phyloP scores from a whole-genome alignment of 257 asterid genomes.

The Solanum microdontum region DNA sequence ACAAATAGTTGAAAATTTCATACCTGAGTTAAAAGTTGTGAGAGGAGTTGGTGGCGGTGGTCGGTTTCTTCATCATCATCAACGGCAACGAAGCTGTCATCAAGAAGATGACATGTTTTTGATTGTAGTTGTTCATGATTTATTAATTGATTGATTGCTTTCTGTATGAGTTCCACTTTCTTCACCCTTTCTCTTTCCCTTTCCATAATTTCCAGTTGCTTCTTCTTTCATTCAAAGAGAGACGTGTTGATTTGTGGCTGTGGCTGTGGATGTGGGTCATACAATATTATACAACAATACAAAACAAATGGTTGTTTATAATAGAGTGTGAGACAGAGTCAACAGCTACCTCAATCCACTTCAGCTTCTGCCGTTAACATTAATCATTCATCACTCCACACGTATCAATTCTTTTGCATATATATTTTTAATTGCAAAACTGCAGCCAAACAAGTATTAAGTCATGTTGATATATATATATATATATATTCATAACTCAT shows the following conservation, averaged over 20 bases:
- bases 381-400: neutral
- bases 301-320: neutral
- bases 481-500: neutral
- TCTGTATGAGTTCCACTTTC: conserved; percentile 24
- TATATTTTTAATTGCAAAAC: neutral
- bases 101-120: conserved; percentile 1
- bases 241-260: neutral
- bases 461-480: neutral
- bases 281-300: neutral
- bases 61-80: neutral
- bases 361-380: neutral
- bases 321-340: neutral
- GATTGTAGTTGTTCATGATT: conserved; percentile 11
- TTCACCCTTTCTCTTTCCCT: conserved; percentile 19
- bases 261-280: neutral
- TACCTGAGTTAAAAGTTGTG: conserved; percentile 34
- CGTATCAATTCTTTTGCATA: neutral
- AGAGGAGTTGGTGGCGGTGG: conserved; percentile 15
- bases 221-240: neutral
- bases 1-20: neutral
- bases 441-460: neutral
- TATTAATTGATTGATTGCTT: conserved; percentile 16
- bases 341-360: neutral
- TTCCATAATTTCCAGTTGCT: neutral
- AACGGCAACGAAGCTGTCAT: conserved; percentile 3